phyloP scores from a whole-genome alignment of 257 asterid species.

The Hygrophila difformis region DNA sequence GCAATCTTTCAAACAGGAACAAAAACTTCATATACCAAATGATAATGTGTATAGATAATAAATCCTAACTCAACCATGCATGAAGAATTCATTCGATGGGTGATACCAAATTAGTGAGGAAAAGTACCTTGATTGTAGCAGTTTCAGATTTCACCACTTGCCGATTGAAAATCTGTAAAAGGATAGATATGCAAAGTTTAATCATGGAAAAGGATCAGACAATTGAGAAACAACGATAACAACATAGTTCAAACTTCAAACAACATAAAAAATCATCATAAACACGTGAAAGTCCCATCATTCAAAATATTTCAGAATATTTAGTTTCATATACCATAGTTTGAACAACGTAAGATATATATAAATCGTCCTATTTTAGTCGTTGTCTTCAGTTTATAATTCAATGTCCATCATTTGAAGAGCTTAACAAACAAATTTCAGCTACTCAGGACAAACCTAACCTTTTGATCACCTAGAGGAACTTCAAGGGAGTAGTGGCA shows the following conservation, averaged over 20 bases:
- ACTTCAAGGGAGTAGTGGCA: constrained; percentile 51
- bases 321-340: too few species aligned
- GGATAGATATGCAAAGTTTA: background rate
- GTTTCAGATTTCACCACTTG: constrained; percentile 93
- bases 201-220: background rate
- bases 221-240: background rate
- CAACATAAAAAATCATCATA: too few species aligned
- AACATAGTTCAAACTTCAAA: too few species aligned
- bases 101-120: background rate
- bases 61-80: too few species aligned
- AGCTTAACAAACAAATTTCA: background rate
- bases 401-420: background rate
- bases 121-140: constrained; percentile 77
- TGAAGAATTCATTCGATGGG: background rate
- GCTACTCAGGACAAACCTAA: constrained; percentile 28
- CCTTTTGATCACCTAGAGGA: constrained; percentile 77
- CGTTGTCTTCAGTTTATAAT: too few species aligned
- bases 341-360: too few species aligned
- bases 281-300: too few species aligned
- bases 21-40: too few species aligned
- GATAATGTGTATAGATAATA: too few species aligned
- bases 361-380: too few species aligned
- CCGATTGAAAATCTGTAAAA: constrained; percentile 71
- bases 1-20: too few species aligned
- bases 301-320: too few species aligned